Conservation (phyloP, 164 flowering plant genomes). For the Vitis cinerea region DNA sequence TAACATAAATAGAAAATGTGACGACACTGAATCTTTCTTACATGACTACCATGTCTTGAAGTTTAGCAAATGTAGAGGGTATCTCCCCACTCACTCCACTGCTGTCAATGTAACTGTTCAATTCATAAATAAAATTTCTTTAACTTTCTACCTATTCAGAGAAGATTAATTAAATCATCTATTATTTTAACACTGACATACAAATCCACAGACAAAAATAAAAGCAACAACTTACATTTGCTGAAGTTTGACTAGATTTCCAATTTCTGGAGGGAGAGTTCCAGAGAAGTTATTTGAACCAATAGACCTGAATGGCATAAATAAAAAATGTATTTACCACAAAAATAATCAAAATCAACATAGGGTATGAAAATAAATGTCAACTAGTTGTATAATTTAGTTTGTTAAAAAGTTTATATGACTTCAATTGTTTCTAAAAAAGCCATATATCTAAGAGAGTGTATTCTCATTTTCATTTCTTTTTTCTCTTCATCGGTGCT, state of each 20-base stretch:
- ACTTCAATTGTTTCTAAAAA: no score
- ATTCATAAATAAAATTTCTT: no score
- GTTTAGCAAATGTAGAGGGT: conserved; percentile 23
- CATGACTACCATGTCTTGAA: conserved; percentile 12
- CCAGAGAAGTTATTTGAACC: conserved; percentile 52
- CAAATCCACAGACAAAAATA: neutral
- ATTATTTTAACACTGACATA: no score
- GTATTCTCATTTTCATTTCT: no score
- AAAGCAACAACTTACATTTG: conserved; percentile 31
- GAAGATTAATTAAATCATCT: no score
- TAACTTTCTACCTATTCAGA: no score
- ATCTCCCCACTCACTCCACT: conserved; percentile 22
- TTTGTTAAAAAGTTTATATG: no score
- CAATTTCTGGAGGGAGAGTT: conserved; percentile 48
- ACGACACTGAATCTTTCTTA: conserved; percentile 6
- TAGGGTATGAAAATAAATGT: neutral
- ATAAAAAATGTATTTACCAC: neutral
- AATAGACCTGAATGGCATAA: conserved; percentile 25
- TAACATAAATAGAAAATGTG: no score
- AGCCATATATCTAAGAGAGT: no score
- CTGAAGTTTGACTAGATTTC: conserved; percentile 36
- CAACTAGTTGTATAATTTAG: no score
- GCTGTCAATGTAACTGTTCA: conserved; percentile 15
- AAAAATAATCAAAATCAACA: no score
- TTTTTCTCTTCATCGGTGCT: no score